A percentile compares a stretch with the other conserved stretches of the same genome.
Evolutionary conservation across 345 rosid genomes (phyloP).

Genomic region (Erodium maritimum): DNA sequence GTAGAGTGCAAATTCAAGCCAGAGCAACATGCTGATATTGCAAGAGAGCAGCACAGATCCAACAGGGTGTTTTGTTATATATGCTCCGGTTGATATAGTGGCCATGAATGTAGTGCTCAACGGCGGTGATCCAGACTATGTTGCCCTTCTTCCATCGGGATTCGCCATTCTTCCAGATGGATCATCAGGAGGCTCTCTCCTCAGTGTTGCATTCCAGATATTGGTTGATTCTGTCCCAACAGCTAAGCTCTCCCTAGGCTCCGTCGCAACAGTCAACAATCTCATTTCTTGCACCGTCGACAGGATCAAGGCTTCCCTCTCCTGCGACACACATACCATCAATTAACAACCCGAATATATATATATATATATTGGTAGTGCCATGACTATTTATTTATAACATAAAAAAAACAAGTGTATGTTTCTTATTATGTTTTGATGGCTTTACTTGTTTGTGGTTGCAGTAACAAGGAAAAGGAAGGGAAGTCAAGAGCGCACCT

Average conservation of each 20-base stretch:
- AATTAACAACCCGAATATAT: too few relatives aligned
- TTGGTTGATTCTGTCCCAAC: constrained; percentile 52
- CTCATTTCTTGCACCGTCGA: constrained; percentile 57
- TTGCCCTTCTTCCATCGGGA: constrained; percentile 54
- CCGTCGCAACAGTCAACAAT: constrained; percentile 79
- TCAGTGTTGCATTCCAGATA: constrained; percentile 71
- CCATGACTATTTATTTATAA: too few relatives aligned
- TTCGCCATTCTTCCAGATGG: constrained; percentile 51
- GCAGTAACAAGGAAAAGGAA: constrained; percentile 11
- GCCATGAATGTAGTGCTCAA: constrained; percentile 32
- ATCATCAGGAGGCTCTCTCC: constrained; percentile 42
- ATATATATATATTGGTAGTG: too few relatives aligned
- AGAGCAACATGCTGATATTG: constrained; percentile 41
- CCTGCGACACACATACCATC: constrained; percentile 22
- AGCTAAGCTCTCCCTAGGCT: constrained; percentile 51
- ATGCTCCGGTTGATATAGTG: constrained; percentile 44
- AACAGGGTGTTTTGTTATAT: constrained; percentile 41
- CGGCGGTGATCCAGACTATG: constrained; percentile 42
- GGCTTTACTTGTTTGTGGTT: too few relatives aligned
- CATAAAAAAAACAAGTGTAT: too few relatives aligned
- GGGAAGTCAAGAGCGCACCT: constrained; percentile 98
- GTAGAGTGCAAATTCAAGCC: constrained; percentile 34
- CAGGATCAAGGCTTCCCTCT: constrained; percentile 47
- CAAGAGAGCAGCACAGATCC: constrained; percentile 51
- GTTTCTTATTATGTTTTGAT: too few relatives aligned